Percentiles rank a stretch among this genome's conserved stretches.
Conservation (phyloP, 768 basidiomycete species). For the Pleurotus giganteus region DNA sequence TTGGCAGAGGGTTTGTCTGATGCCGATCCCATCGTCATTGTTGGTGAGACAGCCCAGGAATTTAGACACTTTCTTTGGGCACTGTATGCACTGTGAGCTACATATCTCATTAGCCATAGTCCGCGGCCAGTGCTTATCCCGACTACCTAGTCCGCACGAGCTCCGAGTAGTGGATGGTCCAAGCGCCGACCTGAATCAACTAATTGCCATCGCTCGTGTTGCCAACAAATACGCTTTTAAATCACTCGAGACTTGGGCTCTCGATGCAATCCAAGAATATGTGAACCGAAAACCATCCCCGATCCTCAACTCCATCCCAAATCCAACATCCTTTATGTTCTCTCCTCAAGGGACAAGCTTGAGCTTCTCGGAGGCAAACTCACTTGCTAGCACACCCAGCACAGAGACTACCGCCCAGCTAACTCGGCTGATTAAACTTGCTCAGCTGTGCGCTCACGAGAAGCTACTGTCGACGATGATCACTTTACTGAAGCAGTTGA, state of each 20-base stretch:
- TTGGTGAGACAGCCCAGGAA: constrained; percentile 61
- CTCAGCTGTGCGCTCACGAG: constrained; percentile 64
- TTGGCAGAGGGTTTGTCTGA: constrained; percentile 60
- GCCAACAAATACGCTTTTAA: constrained; percentile 77
- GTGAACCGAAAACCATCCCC: constrained; percentile 59
- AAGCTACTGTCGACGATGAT: constrained; percentile 61
- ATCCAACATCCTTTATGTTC: constrained; percentile 31
- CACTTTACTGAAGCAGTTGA: constrained; percentile 54
- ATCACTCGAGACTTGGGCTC: constrained; percentile 70
- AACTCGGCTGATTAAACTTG: constrained; percentile 61
- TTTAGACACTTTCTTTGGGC: constrained; percentile 76
- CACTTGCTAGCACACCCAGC: background rate
- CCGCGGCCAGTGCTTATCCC: background rate
- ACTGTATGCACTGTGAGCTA: constrained; percentile 67
- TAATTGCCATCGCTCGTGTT: constrained; percentile 63
- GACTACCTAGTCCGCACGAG: constrained; percentile 54
- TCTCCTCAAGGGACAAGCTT: constrained; percentile 12
- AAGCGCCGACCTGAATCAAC: constrained; percentile 47
- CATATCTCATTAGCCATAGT: background rate
- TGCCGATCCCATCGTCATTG: constrained; percentile 59
- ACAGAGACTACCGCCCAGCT: constrained; percentile 43
- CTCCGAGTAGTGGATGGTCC: constrained; percentile 45
- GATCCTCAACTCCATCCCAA: constrained; percentile 40
- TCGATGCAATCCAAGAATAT: constrained; percentile 70
- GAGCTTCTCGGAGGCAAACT: constrained; percentile 16